Percentiles rank a stretch among this genome's conserved stretches.
phyloP scores from a whole-genome alignment of 1,139 yeast genomes.

The Blastobotrys capitulatus region DNA sequence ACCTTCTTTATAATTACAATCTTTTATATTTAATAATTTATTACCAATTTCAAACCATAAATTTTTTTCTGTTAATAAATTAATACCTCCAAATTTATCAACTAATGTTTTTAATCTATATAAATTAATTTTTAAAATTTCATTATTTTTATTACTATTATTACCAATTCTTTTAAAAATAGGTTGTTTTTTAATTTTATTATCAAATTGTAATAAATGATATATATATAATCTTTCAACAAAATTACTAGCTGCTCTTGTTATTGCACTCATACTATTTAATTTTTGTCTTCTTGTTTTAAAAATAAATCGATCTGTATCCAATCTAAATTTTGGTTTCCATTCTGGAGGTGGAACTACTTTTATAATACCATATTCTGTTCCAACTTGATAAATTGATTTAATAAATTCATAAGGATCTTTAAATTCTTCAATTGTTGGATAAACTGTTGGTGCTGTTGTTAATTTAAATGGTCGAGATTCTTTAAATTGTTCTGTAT shows the following conservation, averaged over 20 bases:
- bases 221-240: slow-evolving; percentile 32
- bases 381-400: slow-evolving; percentile 42
- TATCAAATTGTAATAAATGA: slow-evolving; percentile 27
- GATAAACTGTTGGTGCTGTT: slow-evolving; percentile 46
- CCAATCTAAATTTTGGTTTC: slow-evolving; percentile 40
- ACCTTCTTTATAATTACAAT: not conserved
- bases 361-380: slow-evolving; percentile 65
- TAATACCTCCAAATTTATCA: slow-evolving; percentile 6
- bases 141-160: no score
- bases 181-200: slow-evolving; percentile 28
- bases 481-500: slow-evolving; percentile 18
- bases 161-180: slow-evolving; percentile 20
- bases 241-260: slow-evolving; percentile 35
- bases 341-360: slow-evolving; percentile 49
- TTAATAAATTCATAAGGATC: slow-evolving; percentile 48
- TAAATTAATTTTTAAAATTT: slow-evolving; percentile 26
- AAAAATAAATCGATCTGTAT: slow-evolving; percentile 46
- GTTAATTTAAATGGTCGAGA: slow-evolving; percentile 28
- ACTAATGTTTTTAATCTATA: slow-evolving; percentile 27
- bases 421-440: slow-evolving; percentile 41
- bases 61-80: not conserved
- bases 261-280: slow-evolving; percentile 39
- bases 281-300: slow-evolving; percentile 50
- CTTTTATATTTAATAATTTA: not conserved
- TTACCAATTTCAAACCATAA: slow-evolving; percentile 5